phyloP scores from a whole-genome alignment of 2,329 filamentous ascomycete species.

The Seiridium cupressi region DNA sequence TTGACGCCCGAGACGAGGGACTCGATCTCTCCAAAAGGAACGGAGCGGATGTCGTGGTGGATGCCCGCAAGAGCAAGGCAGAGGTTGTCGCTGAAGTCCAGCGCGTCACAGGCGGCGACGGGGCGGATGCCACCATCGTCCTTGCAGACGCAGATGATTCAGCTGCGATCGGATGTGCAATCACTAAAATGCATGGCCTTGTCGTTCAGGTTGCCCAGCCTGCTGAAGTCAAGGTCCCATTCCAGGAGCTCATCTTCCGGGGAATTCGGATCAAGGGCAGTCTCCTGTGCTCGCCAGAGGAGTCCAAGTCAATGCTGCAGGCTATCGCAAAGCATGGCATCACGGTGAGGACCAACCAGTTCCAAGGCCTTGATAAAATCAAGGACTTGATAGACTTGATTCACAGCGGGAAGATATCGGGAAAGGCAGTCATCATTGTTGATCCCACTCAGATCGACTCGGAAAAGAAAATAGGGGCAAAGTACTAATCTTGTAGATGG shows the following conservation, averaged over 20 bases:
- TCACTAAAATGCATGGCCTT: constrained; percentile 58
- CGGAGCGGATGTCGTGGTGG: constrained; percentile 51
- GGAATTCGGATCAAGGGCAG: constrained; percentile 26
- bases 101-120: constrained; percentile 43
- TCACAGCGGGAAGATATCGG: constrained; percentile 50
- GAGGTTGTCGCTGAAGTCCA: constrained; percentile 45
- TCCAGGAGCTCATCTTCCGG: constrained; percentile 44
- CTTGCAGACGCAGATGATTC: constrained; percentile 50
- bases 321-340: constrained; percentile 44
- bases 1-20: constrained; percentile 54
- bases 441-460: constrained; percentile 37
- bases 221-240: constrained; percentile 59
- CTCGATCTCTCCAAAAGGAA: constrained; percentile 42
- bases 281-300: constrained; percentile 38
- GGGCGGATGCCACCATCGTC: constrained; percentile 52
- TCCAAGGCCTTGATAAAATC: constrained; percentile 50
- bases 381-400: constrained; percentile 48
- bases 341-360: constrained; percentile 47
- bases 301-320: constrained; percentile 46
- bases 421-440: constrained; percentile 53
- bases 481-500: constrained; percentile 5
- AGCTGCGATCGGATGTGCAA: constrained; percentile 48
- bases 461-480: constrained; percentile 17
- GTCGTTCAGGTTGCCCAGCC: constrained; percentile 60
- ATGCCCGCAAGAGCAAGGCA: constrained; percentile 47